Evolutionary conservation across 768 basidiomycete species (phyloP), one percentile per base, ranked within the genome.

Genomic region (Hysterangium stoloniferum): DNA sequence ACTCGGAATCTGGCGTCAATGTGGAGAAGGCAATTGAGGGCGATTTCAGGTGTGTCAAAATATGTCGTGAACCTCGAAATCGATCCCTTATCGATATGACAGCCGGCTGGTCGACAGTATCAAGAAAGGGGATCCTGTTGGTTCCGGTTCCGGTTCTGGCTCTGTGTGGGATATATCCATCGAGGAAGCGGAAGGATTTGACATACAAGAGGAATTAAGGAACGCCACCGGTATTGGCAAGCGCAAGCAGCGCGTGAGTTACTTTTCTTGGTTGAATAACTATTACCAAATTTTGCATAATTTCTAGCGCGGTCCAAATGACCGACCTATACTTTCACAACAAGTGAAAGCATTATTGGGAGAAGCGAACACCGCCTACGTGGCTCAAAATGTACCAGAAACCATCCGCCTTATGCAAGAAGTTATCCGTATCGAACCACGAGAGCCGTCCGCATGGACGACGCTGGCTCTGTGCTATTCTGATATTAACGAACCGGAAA

Each of bases 351-450:
- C 77, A 1, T 68, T 95, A 15, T 80, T 97, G 45, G 90, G 91
- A 24, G 80, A 85, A 48, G 94, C 88, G 19, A 94, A 93, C 61
- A 80, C 86, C 59, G 85, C 86, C 2, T 96, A 89, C 64, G 78
- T 94, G 44, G 79, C 84, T 58, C 77, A 71, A 53, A 67, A 89
- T 49, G 67, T 81, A 7, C 66, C 72, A 2, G 75, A 84, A 57
- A 84, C 91, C 1, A 80, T 91, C 31, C 77, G 80, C 17, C 75
- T 84, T 22, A 87, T 93, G 78, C 82, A 85, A 61, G 91, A 98
- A 61, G 88, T 96, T 56, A 91, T 99, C 48, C 80, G 90, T 7
- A 89, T 93, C 50, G 95, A 99, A 62, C 91, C 94, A 2, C 79
- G 86, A 15, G 86, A 91, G 1, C 71, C 76, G 0, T 68, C 79